A percentile compares a stretch with the other conserved stretches of the same genome.
Evolutionary conservation across 2,329 filamentous ascomycete genomes (phyloP).

Genomic region (Aspergillus japonicus): DNA sequence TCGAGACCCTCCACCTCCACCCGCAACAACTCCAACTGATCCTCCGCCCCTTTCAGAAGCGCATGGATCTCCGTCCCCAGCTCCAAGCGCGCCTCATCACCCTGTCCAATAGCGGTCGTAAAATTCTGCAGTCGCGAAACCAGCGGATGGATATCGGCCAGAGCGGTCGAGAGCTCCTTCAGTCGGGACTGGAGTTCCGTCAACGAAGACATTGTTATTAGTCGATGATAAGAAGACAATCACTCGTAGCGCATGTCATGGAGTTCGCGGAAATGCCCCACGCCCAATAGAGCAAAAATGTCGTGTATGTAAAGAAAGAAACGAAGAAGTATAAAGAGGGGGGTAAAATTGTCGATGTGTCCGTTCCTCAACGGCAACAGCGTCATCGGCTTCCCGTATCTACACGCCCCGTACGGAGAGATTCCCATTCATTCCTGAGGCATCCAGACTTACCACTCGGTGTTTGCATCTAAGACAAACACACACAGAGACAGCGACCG

Average conservation of each 20-base stretch:
- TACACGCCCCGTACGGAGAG: not conserved
- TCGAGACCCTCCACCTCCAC: constrained; percentile 75
- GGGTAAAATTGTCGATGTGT: constrained; percentile 13
- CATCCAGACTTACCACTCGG: not conserved
- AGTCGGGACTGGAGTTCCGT: constrained; percentile 49
- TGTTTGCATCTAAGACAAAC: constrained; percentile 36
- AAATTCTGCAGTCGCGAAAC: constrained; percentile 59
- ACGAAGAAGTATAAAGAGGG: not conserved
- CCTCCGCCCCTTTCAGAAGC: constrained; percentile 72
- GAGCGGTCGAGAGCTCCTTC: constrained; percentile 52
- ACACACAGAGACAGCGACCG: not conserved
- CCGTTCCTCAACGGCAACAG: constrained; percentile 11
- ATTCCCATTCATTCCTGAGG: constrained; percentile 19
- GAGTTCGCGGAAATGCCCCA: not conserved
- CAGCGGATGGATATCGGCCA: constrained; percentile 55
- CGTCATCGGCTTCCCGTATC: constrained; percentile 23
- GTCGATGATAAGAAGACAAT: not conserved
- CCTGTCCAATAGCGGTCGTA: constrained; percentile 61
- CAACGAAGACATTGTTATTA: constrained; percentile 37
- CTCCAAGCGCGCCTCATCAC: constrained; percentile 67
- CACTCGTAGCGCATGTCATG: not conserved
- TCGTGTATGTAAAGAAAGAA: not conserved
- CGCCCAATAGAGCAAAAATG: not conserved
- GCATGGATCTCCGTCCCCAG: constrained; percentile 78
- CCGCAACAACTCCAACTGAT: constrained; percentile 75